These are phyloP conservation scores for Sporisorium graminicola DNA, from an alignment of 1,284 basidiomycete species.

Conservation along the genomic window DNA sequence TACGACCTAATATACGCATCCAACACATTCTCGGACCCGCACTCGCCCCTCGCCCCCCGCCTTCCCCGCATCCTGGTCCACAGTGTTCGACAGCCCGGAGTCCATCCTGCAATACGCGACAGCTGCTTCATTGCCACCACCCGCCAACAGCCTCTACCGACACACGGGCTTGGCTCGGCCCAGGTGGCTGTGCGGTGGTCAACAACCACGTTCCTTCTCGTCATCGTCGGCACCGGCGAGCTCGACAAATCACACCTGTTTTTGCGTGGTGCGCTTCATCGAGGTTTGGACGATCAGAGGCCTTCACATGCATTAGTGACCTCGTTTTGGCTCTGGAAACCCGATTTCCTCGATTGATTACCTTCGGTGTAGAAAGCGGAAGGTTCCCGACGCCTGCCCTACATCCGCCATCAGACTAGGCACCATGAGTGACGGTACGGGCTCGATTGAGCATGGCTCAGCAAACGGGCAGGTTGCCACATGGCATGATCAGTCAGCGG, in stretches of 20 bases:
- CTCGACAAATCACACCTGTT: neutral
- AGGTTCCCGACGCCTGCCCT: neutral
- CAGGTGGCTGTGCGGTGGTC: constrained; percentile 10
- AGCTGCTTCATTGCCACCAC: constrained; percentile 1
- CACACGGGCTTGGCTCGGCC: constrained; percentile 12
- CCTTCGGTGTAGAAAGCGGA: too few species aligned
- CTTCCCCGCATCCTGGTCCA: constrained; percentile 22
- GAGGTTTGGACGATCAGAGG: neutral
- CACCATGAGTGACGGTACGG: constrained; percentile 7
- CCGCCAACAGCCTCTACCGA: neutral
- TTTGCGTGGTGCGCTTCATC: neutral
- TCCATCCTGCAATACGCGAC: constrained; percentile 14
- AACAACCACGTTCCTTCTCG: constrained; percentile 7
- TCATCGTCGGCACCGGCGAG: constrained; percentile 12
- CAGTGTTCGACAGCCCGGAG: constrained; percentile 2
- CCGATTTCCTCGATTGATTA: neutral
- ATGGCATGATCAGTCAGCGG: constrained; percentile 10
- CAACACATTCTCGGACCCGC: constrained; percentile 41
- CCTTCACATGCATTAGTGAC: constrained; percentile 4
- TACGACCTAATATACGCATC: constrained; percentile 25
- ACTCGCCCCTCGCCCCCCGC: constrained; percentile 5
- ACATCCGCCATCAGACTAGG: neutral
- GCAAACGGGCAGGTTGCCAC: constrained; percentile 1
- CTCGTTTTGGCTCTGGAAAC: neutral
- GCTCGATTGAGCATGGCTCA: constrained; percentile 5